A percentile compares a stretch with the other conserved stretches of the same genome.
These are phyloP conservation scores for Camellia lanceoleosa DNA, from an alignment of 148 eudicot species.

Conservation along the genomic window DNA sequence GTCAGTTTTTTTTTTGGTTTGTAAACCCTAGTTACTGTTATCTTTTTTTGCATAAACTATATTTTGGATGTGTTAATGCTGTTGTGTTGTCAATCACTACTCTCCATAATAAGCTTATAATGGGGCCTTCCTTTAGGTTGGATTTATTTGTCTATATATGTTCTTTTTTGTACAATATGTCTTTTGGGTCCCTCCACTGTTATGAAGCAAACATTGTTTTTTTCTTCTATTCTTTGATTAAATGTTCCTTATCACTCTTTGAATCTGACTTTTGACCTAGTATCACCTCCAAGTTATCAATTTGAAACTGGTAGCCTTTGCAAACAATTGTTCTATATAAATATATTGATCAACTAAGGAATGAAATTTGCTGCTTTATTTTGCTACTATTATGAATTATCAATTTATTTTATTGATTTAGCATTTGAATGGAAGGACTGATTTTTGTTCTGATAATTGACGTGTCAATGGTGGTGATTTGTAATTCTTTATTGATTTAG, in stretches of 20 bases:
- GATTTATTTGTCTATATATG: neutral
- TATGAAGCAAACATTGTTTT: neutral
- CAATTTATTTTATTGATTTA: too few relatives aligned
- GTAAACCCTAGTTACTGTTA: neutral
- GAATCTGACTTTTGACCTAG: too few relatives aligned
- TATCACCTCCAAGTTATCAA: too few relatives aligned
- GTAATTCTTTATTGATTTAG: neutral
- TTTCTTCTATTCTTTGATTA: neutral
- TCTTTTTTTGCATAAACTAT: conserved; percentile 18
- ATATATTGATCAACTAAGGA: neutral
- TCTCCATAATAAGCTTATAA: neutral
- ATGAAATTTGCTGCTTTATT: neutral
- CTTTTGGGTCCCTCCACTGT: neutral
- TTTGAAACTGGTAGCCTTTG: neutral
- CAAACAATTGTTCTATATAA: neutral
- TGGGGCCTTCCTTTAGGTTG: neutral
- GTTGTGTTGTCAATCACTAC: neutral
- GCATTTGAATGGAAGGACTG: neutral
- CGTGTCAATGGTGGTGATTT: neutral
- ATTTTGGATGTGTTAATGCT: conserved; percentile 9
- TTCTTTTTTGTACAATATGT: neutral
- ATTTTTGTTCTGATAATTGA: conserved; percentile 5
- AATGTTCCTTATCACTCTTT: too few relatives aligned
- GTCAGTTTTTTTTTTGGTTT: conserved; percentile 25
- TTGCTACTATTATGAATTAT: too few relatives aligned